A percentile compares a stretch with the other conserved stretches of the same genome.
Evolutionary conservation across 495 filamentous ascomycete species (phyloP).

Genomic region (Melanomma pulvis-pyrius): DNA sequence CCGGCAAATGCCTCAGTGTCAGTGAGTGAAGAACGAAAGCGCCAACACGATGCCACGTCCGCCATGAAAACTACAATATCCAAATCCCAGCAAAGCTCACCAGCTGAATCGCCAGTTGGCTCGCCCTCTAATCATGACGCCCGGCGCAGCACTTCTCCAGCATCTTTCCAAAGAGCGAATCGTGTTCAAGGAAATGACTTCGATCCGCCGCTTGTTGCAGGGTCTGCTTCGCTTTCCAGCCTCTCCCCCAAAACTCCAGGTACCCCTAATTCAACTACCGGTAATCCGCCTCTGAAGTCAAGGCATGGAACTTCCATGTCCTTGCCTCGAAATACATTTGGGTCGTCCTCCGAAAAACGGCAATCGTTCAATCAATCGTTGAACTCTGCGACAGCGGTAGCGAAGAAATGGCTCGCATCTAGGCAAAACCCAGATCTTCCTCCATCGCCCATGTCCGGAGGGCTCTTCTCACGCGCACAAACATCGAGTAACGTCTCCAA

Average conservation of each 20-base stretch:
- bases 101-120: not conserved
- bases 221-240: not conserved
- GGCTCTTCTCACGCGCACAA: not conserved
- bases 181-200: conserved; percentile 22
- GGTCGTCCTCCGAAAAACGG: conserved; percentile 12
- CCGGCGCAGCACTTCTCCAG: conserved; percentile 39
- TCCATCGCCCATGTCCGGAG: not conserved
- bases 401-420: conserved; percentile 34
- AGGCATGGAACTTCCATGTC: conserved; percentile 13
- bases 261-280: not conserved
- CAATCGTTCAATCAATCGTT: conserved; percentile 33
- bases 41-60: conserved; percentile 60
- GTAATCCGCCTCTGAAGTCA: not conserved
- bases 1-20: conserved; percentile 62
- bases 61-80: conserved; percentile 57
- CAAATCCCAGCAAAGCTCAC: conserved; percentile 55
- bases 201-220: not conserved
- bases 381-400: conserved; percentile 33
- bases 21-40: conserved; percentile 45
- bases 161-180: not conserved
- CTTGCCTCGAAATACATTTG: conserved; percentile 14
- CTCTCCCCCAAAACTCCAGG: not conserved
- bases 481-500: not conserved
- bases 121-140: conserved; percentile 41
- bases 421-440: conserved; percentile 14